These are phyloP conservation scores for Saccharomycopsis schoenii DNA, from an alignment of 805 yeast species.

Conservation along the genomic window DNA sequence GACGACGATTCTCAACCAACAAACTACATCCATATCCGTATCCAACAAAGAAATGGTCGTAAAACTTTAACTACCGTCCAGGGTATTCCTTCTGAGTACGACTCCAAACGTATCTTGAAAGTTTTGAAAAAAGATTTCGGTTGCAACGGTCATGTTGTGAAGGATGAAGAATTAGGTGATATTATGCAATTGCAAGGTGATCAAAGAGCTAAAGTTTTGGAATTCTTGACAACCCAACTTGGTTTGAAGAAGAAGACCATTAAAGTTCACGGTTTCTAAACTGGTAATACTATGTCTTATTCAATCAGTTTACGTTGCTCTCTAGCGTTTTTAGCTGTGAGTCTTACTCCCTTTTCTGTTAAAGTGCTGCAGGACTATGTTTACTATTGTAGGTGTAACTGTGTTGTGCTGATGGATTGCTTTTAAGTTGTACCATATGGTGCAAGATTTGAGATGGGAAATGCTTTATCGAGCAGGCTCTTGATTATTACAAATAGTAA, in stretches of 20 bases:
- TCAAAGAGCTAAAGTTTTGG: constrained; percentile 93
- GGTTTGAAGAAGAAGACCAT: constrained; percentile 91
- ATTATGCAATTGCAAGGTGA: constrained; percentile 98
- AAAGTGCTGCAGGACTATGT: too few relatives aligned
- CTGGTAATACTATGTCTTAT: not conserved
- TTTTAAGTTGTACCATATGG: too few relatives aligned
- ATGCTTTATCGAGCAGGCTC: too few relatives aligned
- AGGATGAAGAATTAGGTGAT: constrained; percentile 92
- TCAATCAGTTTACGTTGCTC: too few relatives aligned
- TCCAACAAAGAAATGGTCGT: constrained; percentile 99
- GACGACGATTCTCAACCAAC: constrained; percentile 96
- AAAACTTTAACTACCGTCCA: constrained; percentile 97
- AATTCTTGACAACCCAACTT: constrained; percentile 77
- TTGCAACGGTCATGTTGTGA: constrained; percentile 96
- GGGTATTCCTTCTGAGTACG: constrained; percentile 93
- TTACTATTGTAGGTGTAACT: too few relatives aligned
- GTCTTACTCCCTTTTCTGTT: too few relatives aligned
- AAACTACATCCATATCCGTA: constrained; percentile 94
- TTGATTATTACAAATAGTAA: too few relatives aligned
- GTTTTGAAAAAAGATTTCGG: constrained; percentile 97
- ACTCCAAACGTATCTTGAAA: constrained; percentile 84
- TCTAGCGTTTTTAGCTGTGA: too few relatives aligned
- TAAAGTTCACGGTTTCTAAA: constrained; percentile 94
- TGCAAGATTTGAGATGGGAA: too few relatives aligned
- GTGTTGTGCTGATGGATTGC: too few relatives aligned